A percentile compares a stretch with the other conserved stretches of the same genome.
These are phyloP conservation scores for Mortierella sp. DNA, from an alignment of 371 early-diverging fungal species.

Conservation along the genomic window DNA sequence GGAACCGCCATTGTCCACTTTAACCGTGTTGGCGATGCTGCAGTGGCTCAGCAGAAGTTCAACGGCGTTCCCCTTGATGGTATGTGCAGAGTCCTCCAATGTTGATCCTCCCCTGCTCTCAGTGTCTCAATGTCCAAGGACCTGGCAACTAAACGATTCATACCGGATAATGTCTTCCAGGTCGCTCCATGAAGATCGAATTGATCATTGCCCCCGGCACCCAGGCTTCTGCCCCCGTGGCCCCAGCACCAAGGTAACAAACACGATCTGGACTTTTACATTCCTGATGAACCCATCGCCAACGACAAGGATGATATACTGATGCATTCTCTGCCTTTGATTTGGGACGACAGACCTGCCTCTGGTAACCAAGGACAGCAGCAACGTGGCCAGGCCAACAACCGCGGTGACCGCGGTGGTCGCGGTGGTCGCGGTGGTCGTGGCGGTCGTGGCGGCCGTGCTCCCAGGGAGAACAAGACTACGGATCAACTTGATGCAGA, in stretches of 20 bases:
- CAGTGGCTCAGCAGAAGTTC: constrained; percentile 70
- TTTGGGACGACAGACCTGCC: constrained; percentile 14
- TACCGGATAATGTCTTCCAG: constrained; percentile 16
- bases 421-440: constrained; percentile 52
- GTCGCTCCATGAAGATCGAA: constrained; percentile 79
- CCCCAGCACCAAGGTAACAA: constrained; percentile 28
- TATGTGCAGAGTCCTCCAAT: constrained; percentile 4
- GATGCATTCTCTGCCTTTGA: background rate
- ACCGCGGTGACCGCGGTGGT: constrained; percentile 44
- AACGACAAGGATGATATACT: background rate
- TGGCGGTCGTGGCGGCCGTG: constrained; percentile 48
- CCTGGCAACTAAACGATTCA: background rate
- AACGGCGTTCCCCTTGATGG: constrained; percentile 78
- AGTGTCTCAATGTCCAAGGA: background rate
- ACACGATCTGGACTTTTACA: too few relatives aligned
- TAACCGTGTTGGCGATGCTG: constrained; percentile 65
- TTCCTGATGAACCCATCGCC: background rate
- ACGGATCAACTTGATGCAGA: constrained; percentile 78
- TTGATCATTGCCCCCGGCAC: constrained; percentile 67
- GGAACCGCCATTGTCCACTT: constrained; percentile 80
- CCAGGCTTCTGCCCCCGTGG: constrained; percentile 30
- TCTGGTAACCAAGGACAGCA: constrained; percentile 11
- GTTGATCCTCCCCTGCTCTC: background rate
- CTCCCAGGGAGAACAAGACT: constrained; percentile 56
- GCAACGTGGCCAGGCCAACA: constrained; percentile 23